phyloP scores from a whole-genome alignment of 306 rosid genomes.

The Lagenaria siceraria region DNA sequence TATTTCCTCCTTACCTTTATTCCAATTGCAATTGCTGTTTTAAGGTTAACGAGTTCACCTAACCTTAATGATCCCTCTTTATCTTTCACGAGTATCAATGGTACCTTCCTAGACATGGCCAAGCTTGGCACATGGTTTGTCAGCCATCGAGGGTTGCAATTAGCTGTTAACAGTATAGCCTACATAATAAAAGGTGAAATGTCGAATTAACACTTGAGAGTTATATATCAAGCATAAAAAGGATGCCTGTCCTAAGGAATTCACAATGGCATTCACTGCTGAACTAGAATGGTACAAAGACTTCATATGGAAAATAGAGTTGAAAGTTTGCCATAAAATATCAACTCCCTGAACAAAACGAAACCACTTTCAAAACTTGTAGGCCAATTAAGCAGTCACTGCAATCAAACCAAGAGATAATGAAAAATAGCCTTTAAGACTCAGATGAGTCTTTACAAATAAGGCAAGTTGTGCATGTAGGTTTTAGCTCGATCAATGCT shows the following conservation, averaged over 20 bases:
- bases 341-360: not conserved
- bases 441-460: not conserved
- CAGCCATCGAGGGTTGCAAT: slow-evolving; percentile 63
- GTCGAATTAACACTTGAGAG: not conserved
- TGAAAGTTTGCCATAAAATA: not conserved
- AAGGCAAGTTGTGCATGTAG: not conserved
- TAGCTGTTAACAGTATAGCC: slow-evolving; percentile 62
- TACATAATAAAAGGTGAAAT: slow-evolving; percentile 11
- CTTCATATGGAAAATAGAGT: not conserved
- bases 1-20: slow-evolving; percentile 37
- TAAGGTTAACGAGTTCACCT: slow-evolving; percentile 57
- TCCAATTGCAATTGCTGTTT: slow-evolving; percentile 81
- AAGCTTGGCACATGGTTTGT: slow-evolving; percentile 61
- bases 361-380: not conserved
- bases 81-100: slow-evolving; percentile 50
- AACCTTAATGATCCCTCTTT: slow-evolving; percentile 60
- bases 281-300: not conserved
- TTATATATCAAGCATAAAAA: not conserved
- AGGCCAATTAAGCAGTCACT: not conserved
- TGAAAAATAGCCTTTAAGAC: not conserved
- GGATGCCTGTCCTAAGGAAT: not conserved
- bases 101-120: slow-evolving; percentile 62
- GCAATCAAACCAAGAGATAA: not conserved
- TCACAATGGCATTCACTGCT: not conserved
- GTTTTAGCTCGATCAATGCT: not conserved